These are phyloP conservation scores for Fusarium caatingaense DNA, from an alignment of 2,329 filamentous ascomycete genomes.

Conservation along the genomic window DNA sequence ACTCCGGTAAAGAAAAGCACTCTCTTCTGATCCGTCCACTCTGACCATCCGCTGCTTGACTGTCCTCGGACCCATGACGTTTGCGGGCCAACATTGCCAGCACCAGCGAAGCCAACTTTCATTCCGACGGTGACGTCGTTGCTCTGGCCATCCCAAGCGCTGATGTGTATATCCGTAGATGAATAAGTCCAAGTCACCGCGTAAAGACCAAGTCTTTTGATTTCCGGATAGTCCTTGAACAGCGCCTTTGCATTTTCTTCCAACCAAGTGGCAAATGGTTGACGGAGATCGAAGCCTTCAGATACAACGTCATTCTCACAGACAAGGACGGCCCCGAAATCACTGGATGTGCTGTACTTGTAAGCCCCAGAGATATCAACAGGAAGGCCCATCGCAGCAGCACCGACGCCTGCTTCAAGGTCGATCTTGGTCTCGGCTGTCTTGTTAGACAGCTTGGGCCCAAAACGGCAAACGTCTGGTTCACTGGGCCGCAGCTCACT, in stretches of 20 bases:
- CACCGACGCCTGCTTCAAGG: neutral
- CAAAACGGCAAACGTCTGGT: neutral
- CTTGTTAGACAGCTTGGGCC: neutral
- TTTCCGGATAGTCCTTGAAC: neutral
- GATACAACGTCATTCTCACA: neutral
- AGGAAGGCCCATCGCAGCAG: neutral
- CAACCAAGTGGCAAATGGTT: neutral
- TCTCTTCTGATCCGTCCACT: neutral
- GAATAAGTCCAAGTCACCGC: neutral
- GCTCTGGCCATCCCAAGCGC: rapidly evolving
- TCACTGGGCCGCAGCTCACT: neutral
- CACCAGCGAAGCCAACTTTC: neutral
- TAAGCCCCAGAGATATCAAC: neutral
- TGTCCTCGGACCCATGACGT: neutral
- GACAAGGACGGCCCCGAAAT: neutral
- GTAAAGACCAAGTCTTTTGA: neutral
- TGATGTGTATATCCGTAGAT: neutral
- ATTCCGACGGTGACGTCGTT: neutral
- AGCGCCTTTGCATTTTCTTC: neutral
- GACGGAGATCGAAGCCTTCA: neutral
- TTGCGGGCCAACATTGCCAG: neutral
- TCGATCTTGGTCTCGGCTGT: neutral
- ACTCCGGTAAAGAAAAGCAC: neutral
- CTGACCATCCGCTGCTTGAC: neutral
- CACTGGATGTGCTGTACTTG: neutral